Evolutionary conservation across 805 yeast genomes (phyloP).

Genomic region (Hermanozyma aechmeae): DNA sequence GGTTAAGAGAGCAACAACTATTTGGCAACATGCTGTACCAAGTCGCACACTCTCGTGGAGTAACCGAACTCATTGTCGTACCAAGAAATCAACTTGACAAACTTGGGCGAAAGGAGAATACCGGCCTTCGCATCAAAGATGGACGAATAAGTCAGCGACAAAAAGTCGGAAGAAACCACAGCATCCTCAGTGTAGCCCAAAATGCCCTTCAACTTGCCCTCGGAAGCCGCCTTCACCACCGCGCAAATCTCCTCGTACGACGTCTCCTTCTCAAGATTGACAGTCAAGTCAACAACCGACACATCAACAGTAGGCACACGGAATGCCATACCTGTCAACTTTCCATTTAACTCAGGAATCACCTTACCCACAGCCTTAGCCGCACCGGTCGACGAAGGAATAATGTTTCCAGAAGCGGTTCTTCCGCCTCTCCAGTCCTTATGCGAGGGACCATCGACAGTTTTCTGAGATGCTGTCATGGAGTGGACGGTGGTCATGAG

Average conservation of each 20-base stretch:
- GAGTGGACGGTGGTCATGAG: slow-evolving; percentile 30
- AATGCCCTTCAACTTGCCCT: slow-evolving; percentile 24
- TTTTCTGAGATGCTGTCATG: slow-evolving; percentile 28
- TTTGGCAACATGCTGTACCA: slow-evolving; percentile 20
- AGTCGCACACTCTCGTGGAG: slow-evolving; percentile 28
- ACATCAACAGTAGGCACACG: slow-evolving; percentile 29
- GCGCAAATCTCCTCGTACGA: slow-evolving; percentile 25
- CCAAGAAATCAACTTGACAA: slow-evolving; percentile 28
- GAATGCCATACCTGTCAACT: slow-evolving; percentile 27
- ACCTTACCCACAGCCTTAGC: slow-evolving; percentile 30
- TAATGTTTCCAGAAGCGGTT: slow-evolving; percentile 27
- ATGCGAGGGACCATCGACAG: slow-evolving; percentile 30
- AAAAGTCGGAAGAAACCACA: slow-evolving; percentile 25
- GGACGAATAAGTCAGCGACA: slow-evolving; percentile 20
- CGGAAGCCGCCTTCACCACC: slow-evolving; percentile 21
- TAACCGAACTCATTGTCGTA: slow-evolving; percentile 29
- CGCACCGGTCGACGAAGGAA: slow-evolving; percentile 29
- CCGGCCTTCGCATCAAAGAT: slow-evolving; percentile 26
- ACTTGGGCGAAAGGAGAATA: slow-evolving; percentile 25
- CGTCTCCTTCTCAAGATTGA: slow-evolving; percentile 20
- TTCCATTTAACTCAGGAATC: slow-evolving; percentile 27
- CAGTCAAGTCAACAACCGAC: slow-evolving; percentile 27
- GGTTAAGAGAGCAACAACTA: neutral
- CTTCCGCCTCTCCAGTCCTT: slow-evolving; percentile 32
- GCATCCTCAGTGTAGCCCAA: slow-evolving; percentile 27